Evolutionary conservation across 2,329 filamentous ascomycete species (phyloP).

Genomic region (Trichoderma cornu-damae): DNA sequence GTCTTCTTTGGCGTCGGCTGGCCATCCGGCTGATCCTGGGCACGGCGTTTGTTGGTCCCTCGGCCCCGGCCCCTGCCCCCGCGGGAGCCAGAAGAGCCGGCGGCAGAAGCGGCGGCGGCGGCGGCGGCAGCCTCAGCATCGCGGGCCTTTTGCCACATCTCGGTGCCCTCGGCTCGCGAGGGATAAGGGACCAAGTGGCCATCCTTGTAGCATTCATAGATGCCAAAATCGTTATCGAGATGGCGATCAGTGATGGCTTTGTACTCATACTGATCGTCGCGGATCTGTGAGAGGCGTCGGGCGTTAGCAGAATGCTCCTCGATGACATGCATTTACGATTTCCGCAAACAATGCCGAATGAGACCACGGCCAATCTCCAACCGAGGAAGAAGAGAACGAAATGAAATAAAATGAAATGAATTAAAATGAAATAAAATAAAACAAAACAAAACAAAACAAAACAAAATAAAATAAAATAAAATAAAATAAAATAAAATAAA

Average conservation of each 20-base stretch:
- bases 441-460: too few species aligned
- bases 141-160: slow-evolving; percentile 37
- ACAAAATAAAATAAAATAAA: too few species aligned
- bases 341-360: neutral
- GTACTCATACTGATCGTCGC: slow-evolving; percentile 43
- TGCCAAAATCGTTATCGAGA: slow-evolving; percentile 39
- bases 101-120: slow-evolving; percentile 26
- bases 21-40: slow-evolving; percentile 45
- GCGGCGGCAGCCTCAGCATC: slow-evolving; percentile 36
- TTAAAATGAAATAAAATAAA: too few species aligned
- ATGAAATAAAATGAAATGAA: too few species aligned
- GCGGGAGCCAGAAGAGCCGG: slow-evolving; percentile 27
- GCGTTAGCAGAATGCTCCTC: slow-evolving; percentile 13
- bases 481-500: too few species aligned
- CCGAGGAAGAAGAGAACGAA: too few species aligned
- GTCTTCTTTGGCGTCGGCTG: slow-evolving; percentile 47
- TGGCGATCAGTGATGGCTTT: slow-evolving; percentile 43
- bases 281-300: slow-evolving; percentile 28
- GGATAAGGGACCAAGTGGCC: slow-evolving; percentile 43
- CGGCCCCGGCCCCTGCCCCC: slow-evolving; percentile 30
- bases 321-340: neutral
- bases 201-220: slow-evolving; percentile 39
- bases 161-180: slow-evolving; percentile 40
- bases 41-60: slow-evolving; percentile 44
- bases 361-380: slow-evolving; percentile 7